phyloP scores from a whole-genome alignment of 768 basidiomycete genomes.

The Trametes cingulata region DNA sequence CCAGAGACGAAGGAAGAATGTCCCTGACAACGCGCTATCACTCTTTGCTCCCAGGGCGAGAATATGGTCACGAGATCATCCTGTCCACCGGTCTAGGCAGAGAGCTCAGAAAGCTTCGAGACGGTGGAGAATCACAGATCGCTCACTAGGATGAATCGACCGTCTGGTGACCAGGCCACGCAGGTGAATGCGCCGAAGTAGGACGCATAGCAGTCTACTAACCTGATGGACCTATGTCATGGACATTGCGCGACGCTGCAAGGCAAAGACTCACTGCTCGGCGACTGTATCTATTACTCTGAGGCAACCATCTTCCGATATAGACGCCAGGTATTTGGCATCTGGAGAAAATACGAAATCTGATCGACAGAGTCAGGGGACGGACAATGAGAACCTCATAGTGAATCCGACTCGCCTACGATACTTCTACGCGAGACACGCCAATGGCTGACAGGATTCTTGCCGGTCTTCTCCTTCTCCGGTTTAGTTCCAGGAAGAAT shows the following conservation, averaged over 20 bases:
- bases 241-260: neutral
- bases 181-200: constrained; percentile 93
- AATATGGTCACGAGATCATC: constrained; percentile 95
- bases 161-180: constrained; percentile 95
- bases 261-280: constrained; percentile 65
- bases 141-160: constrained; percentile 82
- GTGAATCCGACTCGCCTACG: constrained; percentile 53
- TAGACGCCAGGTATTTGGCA: constrained; percentile 84
- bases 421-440: constrained; percentile 69
- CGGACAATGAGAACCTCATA: too few relatives aligned
- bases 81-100: constrained; percentile 84
- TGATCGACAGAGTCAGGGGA: constrained; percentile 32
- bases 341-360: constrained; percentile 95
- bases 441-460: constrained; percentile 94
- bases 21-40: constrained; percentile 95
- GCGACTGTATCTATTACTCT: constrained; percentile 86
- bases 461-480: constrained; percentile 68
- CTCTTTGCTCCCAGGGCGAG: constrained; percentile 91
- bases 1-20: constrained; percentile 93
- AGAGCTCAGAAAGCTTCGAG: neutral
- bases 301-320: constrained; percentile 90
- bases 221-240: constrained; percentile 42
- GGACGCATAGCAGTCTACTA: constrained; percentile 92
- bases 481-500: constrained; percentile 28
- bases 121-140: neutral